A percentile compares a stretch with the other conserved stretches of the same genome.
These are phyloP conservation scores for Penicillium ucsense DNA, from an alignment of 495 filamentous ascomycete species.

Conservation along the genomic window DNA sequence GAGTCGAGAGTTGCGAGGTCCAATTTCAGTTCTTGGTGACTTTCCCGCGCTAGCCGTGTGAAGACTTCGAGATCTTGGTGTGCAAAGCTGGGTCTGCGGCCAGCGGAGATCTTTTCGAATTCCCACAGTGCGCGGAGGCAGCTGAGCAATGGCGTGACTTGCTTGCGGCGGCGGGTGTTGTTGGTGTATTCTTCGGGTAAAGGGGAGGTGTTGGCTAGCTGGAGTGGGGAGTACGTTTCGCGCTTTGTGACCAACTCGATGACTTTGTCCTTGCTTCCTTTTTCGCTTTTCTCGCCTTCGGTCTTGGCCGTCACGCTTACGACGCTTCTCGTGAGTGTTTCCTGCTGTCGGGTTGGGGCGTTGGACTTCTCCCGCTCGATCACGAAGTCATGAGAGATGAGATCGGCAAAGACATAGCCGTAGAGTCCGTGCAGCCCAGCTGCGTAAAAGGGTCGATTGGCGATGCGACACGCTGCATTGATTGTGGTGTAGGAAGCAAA, in stretches of 20 bases:
- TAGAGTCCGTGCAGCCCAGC: slow-evolving; percentile 82
- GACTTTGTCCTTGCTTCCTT: slow-evolving; percentile 34
- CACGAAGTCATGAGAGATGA: slow-evolving; percentile 79
- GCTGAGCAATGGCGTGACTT: slow-evolving; percentile 70
- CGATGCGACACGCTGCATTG: slow-evolving; percentile 72
- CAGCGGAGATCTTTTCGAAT: slow-evolving; percentile 47
- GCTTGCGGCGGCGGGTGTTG: slow-evolving; percentile 54
- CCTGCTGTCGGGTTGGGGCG: slow-evolving; percentile 51
- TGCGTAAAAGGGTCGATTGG: slow-evolving; percentile 76
- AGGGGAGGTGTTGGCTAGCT: slow-evolving; percentile 64
- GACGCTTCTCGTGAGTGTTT: slow-evolving; percentile 70
- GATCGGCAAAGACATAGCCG: slow-evolving; percentile 88
- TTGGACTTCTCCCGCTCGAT: slow-evolving; percentile 80
- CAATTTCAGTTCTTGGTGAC: slow-evolving; percentile 65
- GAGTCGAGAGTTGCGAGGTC: slow-evolving; percentile 64
- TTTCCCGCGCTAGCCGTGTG: slow-evolving; percentile 64
- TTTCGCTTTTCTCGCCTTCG: slow-evolving; percentile 38
- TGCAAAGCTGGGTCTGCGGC: slow-evolving; percentile 45
- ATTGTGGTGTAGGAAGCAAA: slow-evolving; percentile 60
- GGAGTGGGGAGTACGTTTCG: slow-evolving; percentile 75
- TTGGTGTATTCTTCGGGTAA: slow-evolving; percentile 61
- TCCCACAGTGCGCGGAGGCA: slow-evolving; percentile 80
- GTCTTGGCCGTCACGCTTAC: slow-evolving; percentile 61
- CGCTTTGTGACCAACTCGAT: slow-evolving; percentile 88
- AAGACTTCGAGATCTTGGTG: slow-evolving; percentile 56